Conservation (phyloP, 768 basidiomycete species). For the Hygrocybe punicea region DNA sequence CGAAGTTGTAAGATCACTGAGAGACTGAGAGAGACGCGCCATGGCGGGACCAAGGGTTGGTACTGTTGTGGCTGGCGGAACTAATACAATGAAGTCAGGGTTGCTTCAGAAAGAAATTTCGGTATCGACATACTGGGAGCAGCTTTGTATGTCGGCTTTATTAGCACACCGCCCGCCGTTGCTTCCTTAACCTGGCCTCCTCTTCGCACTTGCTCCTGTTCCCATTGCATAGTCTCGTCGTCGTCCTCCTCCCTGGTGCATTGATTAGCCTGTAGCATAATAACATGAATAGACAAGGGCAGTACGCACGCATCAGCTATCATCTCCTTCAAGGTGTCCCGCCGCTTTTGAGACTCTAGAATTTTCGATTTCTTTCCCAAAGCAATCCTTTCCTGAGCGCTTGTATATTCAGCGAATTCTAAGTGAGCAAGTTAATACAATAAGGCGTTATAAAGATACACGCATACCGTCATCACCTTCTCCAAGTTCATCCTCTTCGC, state of each 20-base stretch:
- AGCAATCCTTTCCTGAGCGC: slow-evolving; percentile 81
- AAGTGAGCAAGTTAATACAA: not conserved
- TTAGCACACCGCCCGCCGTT: slow-evolving; percentile 28
- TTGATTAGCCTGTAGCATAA: not conserved
- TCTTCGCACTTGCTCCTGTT: slow-evolving; percentile 74
- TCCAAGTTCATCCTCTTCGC: slow-evolving; percentile 86
- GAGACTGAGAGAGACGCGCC: slow-evolving; percentile 54
- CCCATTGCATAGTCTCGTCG: slow-evolving; percentile 84
- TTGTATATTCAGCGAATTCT: slow-evolving; percentile 88
- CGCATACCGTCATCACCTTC: slow-evolving; percentile 81
- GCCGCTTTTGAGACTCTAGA: slow-evolving; percentile 59
- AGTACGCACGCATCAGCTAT: slow-evolving; percentile 73
- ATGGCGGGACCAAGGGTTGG: slow-evolving; percentile 64
- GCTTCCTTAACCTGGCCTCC: slow-evolving; percentile 55
- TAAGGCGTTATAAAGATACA: not conserved
- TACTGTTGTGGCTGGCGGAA: slow-evolving; percentile 60
- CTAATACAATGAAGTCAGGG: slow-evolving; percentile 37
- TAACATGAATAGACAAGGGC: not conserved
- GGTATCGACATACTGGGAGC: slow-evolving; percentile 54
- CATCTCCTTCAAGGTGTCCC: slow-evolving; percentile 72
- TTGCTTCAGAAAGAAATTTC: not conserved
- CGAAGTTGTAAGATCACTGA: slow-evolving; percentile 61
- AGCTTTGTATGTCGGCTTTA: slow-evolving; percentile 64
- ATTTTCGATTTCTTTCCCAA: slow-evolving; percentile 81
- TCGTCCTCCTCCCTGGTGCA: slow-evolving; percentile 66